phyloP scores from a whole-genome alignment of 164 flowering plant species.

The Kingdonia uniflora region DNA sequence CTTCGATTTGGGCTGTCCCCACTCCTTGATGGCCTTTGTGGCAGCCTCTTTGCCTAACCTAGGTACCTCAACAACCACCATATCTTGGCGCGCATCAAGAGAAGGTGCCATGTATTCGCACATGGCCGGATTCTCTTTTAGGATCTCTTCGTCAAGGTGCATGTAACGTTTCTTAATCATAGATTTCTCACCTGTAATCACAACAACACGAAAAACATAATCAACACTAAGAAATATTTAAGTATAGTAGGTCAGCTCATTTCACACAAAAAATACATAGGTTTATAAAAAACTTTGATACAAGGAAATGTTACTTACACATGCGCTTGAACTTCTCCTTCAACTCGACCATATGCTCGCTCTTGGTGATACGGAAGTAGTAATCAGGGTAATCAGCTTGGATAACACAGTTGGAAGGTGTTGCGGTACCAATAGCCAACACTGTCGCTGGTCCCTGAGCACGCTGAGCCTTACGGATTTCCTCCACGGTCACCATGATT shows the following conservation, averaged over 20 bases:
- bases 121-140: slow-evolving; percentile 2
- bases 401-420: slow-evolving; percentile 13
- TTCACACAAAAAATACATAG: neutral
- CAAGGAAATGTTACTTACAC: slow-evolving; percentile 7
- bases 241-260: too few species aligned
- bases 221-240: too few species aligned
- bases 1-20: slow-evolving; percentile 1
- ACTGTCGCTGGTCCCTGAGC: slow-evolving; percentile 16
- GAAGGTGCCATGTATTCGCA: slow-evolving; percentile 7
- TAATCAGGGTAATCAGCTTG: slow-evolving; percentile 20
- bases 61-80: slow-evolving; percentile 4
- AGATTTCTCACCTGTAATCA: slow-evolving; percentile 9
- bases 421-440: slow-evolving; percentile 19
- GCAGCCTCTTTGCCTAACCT: slow-evolving; percentile 3
- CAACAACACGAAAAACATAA: too few species aligned
- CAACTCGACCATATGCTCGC: slow-evolving; percentile 18
- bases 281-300: neutral
- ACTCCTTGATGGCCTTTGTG: slow-evolving; percentile 2
- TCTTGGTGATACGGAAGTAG: slow-evolving; percentile 18
- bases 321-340: slow-evolving; percentile 20
- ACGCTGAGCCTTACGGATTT: slow-evolving; percentile 12
- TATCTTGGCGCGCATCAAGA: slow-evolving; percentile 6
- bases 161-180: slow-evolving; percentile 2
- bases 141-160: slow-evolving; percentile 2
- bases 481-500: slow-evolving; percentile 7